Evolutionary conservation across 2,329 filamentous ascomycete species (phyloP).

Genomic region (Shiraia bambusicola): DNA sequence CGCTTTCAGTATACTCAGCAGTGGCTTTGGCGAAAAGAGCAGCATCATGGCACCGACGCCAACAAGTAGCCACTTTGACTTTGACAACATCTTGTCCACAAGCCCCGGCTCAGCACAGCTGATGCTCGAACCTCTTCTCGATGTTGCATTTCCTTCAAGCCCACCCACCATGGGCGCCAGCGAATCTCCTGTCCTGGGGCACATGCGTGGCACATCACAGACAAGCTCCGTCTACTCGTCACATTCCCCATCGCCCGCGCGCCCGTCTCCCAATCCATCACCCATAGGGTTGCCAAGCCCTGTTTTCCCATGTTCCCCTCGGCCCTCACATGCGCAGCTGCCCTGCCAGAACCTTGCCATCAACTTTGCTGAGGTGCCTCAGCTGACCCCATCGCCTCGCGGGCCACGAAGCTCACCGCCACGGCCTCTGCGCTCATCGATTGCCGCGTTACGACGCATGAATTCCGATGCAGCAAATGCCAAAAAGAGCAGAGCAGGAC

Average conservation of each 20-base stretch:
- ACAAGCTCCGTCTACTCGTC: conserved; percentile 22
- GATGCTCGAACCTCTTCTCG: conserved; percentile 25
- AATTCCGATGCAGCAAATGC: conserved; percentile 42
- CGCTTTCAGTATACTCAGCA: conserved; percentile 21
- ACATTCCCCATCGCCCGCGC: conserved; percentile 10
- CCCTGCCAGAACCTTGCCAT: conserved; percentile 15
- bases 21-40: conserved; percentile 10
- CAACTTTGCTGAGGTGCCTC: conserved; percentile 27
- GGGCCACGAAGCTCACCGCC: conserved; percentile 41
- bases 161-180: conserved; percentile 2
- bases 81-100: conserved; percentile 11
- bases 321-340: conserved; percentile 22
- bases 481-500: conserved; percentile 20
- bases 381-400: conserved; percentile 15
- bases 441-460: conserved; percentile 46
- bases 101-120: conserved; percentile 10
- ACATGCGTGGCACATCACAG: conserved; percentile 8
- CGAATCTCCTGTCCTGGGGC: conserved; percentile 14
- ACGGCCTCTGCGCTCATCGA: conserved; percentile 42
- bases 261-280: conserved; percentile 11
- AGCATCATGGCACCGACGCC: conserved; percentile 8
- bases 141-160: conserved; percentile 22
- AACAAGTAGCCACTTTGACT: conserved; percentile 12
- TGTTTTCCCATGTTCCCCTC: conserved; percentile 24
- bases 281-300: conserved; percentile 10